These are phyloP conservation scores for Alternaria arbusti DNA, from an alignment of 2,329 filamentous ascomycete species.

Conservation along the genomic window DNA sequence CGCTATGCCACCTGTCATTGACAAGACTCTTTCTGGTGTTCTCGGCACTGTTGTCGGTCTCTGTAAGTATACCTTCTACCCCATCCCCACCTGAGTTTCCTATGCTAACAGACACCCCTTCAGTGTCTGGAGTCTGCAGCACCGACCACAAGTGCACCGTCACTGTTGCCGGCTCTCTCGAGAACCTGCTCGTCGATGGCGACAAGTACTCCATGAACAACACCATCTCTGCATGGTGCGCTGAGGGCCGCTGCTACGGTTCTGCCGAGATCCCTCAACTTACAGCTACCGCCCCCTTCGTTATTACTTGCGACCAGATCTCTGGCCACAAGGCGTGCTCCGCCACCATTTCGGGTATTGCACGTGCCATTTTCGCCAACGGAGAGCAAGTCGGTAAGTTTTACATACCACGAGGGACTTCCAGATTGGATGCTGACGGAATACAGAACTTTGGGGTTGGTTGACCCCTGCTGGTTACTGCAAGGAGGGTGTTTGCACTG, in stretches of 20 bases:
- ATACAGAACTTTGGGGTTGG: slow-evolving; percentile 8
- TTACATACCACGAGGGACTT: neutral
- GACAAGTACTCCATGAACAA: slow-evolving; percentile 3
- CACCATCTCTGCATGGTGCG: slow-evolving; percentile 3
- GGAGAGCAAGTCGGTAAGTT: slow-evolving; percentile 7
- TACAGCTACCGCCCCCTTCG: slow-evolving; percentile 7
- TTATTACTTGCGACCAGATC: slow-evolving; percentile 6
- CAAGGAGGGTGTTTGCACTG: slow-evolving; percentile 3
- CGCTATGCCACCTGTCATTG: slow-evolving; percentile 9
- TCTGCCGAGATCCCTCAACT: neutral
- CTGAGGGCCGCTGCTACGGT: slow-evolving; percentile 5
- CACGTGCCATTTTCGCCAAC: slow-evolving; percentile 5
- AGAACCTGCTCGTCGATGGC: slow-evolving; percentile 10
- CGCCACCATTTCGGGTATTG: slow-evolving; percentile 5
- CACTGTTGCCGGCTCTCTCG: slow-evolving; percentile 7
- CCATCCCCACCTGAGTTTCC: neutral
- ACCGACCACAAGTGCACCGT: neutral
- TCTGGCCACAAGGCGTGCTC: neutral
- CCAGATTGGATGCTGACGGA: neutral
- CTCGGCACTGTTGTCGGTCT: slow-evolving; percentile 1
- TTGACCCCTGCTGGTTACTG: slow-evolving; percentile 8
- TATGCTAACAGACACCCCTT: neutral
- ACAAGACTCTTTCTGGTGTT: neutral
- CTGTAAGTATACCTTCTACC: neutral
- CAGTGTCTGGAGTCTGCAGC: slow-evolving; percentile 5